Base-by-base conservation (phyloP, 768 basidiomycete genomes). In the Pisolithus orientalis region DNA sequence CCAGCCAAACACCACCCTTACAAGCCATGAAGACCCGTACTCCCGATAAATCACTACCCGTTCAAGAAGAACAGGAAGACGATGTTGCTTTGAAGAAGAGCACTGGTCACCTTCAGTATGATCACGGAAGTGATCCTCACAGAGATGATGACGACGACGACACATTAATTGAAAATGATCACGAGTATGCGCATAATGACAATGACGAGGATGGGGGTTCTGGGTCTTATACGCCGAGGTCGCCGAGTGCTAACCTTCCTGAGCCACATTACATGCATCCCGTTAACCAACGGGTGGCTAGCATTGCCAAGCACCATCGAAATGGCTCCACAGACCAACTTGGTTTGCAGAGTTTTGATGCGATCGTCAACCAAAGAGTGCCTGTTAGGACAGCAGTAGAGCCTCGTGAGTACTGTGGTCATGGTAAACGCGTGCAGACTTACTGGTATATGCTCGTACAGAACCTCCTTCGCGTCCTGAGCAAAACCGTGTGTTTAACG, bases 1-100 rank as follows among this genome's bases (percentile, higher is more conserved):
- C 74, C 27, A 78, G 71, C 40, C 79, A 81, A 57, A 80, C 83
- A 0, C 78, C 83, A 0, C 81, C 83, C 16, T 56, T 76, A 49
- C 83, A 82, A 59, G 64, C 74, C 9, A 72, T 77, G 59, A 65
- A 63, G 62, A 72, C 77, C 5, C 80, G 84, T 21, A 80, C 82
- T 21, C 82, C 87, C 1, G 86, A 87, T 64, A 75, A 85, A 32
- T 86, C 86, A 14, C 73, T 90, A 25, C 87, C 87, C 17, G 78
- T 88, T 3, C 87, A 90, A 64, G 87, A 89, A 62, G 86, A 87
- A 55, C 76, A 77, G 28, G 85, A 87, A 59, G 86, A 87, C 58
- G 84, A 87, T 56, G 68, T 74, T 16, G 66, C 66, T 3, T 38
- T 58, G 37, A 76, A 74, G 59, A 70, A 67, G 31, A 65, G 57